Base-by-base conservation (phyloP, 2,329 filamentous ascomycete species). In the Moelleriella libera region DNA sequence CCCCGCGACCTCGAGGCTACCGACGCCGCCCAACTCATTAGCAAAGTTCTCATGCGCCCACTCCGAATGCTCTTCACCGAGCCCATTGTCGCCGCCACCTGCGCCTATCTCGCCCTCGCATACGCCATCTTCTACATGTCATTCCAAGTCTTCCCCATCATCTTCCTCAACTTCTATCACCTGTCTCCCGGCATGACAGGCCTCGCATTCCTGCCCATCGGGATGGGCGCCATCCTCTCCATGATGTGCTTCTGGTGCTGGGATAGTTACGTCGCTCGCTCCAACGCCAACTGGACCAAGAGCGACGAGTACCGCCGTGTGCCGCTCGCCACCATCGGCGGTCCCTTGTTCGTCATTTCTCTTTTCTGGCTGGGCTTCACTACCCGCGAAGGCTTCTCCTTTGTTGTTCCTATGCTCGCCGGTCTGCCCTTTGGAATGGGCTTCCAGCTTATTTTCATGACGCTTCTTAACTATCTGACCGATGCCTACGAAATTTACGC, bases 121-220 rank as follows among this genome's bases (percentile, higher is more conserved):
- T 89, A 88, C 58, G 74, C 68, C 45, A 74, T 76, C 53, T 76
- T 76, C 57, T 76, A 77, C 69, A 85, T 89, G 64, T 87, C 80
- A 58, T 87, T 90, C 55, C 79, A 87, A 60, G 82, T 83, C 2
- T 89, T 82, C 59, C 80, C 80, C 1, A 70, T 82, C 50, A 83
- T 88, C 52, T 89, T 86, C 60, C 67, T 74, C 52, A 58, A 64
- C 29, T 58, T 80, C 4, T 88, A 88, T 60, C 66, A 68, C 31
- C 76, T 88, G 50, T 76, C 71, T 3, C 69, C 80, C 0, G 81
- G 83, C 21, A 68, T 78, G 30, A 75, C 78, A 32, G 83, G 83
- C 1, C 69, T 88, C 2, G 70, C 78, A 5, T 88, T 85, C 62
- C 68, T 88, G 6, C 75, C 82, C 31, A 80, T 89, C 48, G 79